phyloP scores from a whole-genome alignment of 1,139 yeast genomes.

The Scheffersomyces insectosa region DNA sequence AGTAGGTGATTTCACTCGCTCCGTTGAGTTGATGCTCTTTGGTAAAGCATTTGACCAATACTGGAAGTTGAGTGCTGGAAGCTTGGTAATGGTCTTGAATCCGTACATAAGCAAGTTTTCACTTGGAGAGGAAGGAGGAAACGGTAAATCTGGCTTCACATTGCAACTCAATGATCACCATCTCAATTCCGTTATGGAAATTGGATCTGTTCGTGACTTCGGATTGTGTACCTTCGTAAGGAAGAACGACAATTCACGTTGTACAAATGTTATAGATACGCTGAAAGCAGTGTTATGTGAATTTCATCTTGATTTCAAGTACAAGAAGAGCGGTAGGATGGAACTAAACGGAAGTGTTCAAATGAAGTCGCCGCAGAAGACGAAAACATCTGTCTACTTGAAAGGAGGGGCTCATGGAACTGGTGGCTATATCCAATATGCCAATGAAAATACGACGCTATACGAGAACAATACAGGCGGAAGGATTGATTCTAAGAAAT shows the following conservation, averaged over 20 bases:
- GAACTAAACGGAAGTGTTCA: slow-evolving; percentile 69
- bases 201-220: slow-evolving; percentile 71
- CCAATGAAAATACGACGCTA: slow-evolving; percentile 28
- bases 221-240: slow-evolving; percentile 63
- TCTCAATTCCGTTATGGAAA: slow-evolving; percentile 58
- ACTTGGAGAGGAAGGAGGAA: slow-evolving; percentile 1
- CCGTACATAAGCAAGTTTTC: slow-evolving; percentile 51
- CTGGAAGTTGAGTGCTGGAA: slow-evolving; percentile 76
- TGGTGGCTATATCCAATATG: slow-evolving; percentile 6
- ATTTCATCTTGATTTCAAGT: slow-evolving; percentile 64
- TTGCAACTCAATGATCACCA: slow-evolving; percentile 53
- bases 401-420: slow-evolving; percentile 12
- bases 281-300: slow-evolving; percentile 60
- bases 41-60: slow-evolving; percentile 67
- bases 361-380: slow-evolving; percentile 34
- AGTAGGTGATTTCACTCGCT: slow-evolving; percentile 63
- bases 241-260: slow-evolving; percentile 44
- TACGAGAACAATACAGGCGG: slow-evolving; percentile 20
- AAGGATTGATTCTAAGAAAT: slow-evolving; percentile 42
- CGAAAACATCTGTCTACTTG: slow-evolving; percentile 25
- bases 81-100: slow-evolving; percentile 70
- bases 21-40: slow-evolving; percentile 62
- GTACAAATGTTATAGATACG: slow-evolving; percentile 61
- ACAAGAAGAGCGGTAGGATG: slow-evolving; percentile 56
- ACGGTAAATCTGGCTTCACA: slow-evolving; percentile 48